Evolutionary conservation across 164 flowering plant species (phyloP).

Genomic region (Magnolia sinica): DNA sequence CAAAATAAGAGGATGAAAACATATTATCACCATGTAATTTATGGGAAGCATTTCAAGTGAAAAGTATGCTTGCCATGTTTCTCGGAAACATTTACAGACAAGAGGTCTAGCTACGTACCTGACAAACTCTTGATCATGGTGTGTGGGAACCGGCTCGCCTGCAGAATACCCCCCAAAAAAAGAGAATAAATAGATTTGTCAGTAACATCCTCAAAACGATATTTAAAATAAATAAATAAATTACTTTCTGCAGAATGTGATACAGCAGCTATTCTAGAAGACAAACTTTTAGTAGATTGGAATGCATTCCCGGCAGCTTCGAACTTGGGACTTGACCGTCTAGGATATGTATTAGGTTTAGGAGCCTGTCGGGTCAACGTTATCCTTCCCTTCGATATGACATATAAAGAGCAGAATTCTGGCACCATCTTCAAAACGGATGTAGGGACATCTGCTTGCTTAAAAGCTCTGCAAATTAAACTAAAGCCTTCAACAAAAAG

Average conservation of each 20-base stretch:
- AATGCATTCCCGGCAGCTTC: slow-evolving; percentile 3
- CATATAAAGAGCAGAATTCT: slow-evolving; percentile 20
- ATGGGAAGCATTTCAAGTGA: not conserved
- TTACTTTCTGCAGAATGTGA: not conserved
- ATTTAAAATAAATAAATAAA: no score
- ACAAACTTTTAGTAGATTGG: slow-evolving; percentile 16
- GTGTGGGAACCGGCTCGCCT: slow-evolving; percentile 10
- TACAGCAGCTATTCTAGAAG: not conserved
- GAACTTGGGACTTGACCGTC: not conserved
- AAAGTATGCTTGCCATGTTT: not conserved
- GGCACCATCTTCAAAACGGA: slow-evolving; percentile 19
- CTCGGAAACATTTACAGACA: not conserved
- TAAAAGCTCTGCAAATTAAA: slow-evolving; percentile 17
- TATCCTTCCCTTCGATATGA: slow-evolving; percentile 22
- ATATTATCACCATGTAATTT: not conserved
- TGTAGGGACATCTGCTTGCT: slow-evolving; percentile 21
- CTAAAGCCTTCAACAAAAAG: not conserved
- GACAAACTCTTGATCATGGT: not conserved
- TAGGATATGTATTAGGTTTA: slow-evolving; percentile 12
- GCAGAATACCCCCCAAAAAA: not conserved
- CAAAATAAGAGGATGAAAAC: not conserved
- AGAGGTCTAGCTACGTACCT: slow-evolving; percentile 7
- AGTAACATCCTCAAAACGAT: no score
- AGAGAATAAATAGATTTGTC: not conserved
- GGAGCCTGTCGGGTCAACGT: slow-evolving; percentile 14